phyloP scores from a whole-genome alignment of 2,329 filamentous ascomycete species.

The Fusarium irregulare region DNA sequence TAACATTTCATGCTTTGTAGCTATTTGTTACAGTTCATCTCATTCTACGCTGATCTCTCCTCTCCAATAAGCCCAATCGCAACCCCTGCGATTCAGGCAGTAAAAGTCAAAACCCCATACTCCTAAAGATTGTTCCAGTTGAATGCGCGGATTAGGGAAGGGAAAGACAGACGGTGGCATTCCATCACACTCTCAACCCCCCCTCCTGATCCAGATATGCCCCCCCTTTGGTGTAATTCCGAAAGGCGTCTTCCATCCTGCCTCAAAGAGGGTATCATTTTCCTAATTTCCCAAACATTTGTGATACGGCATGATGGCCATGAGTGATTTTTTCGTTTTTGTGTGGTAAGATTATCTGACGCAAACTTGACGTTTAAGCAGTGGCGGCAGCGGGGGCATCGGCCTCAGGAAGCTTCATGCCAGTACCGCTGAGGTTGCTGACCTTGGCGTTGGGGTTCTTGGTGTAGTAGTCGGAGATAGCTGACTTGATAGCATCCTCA shows the following conservation, averaged over 20 bases:
- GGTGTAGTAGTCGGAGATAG: slow-evolving; percentile 89
- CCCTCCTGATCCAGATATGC: slow-evolving; percentile 20
- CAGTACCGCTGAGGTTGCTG: slow-evolving; percentile 83
- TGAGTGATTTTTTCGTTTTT: slow-evolving; percentile 20
- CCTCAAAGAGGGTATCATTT: slow-evolving; percentile 45
- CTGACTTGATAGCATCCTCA: slow-evolving; percentile 91
- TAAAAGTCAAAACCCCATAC: slow-evolving; percentile 43
- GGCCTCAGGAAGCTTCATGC: slow-evolving; percentile 71
- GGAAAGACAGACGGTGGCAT: slow-evolving; percentile 13
- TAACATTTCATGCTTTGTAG: slow-evolving; percentile 30
- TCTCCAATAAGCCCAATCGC: slow-evolving; percentile 22
- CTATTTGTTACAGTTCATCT: slow-evolving; percentile 40
- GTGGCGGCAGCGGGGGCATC: slow-evolving; percentile 53
- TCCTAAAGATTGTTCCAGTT: slow-evolving; percentile 38
- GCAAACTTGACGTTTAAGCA: slow-evolving; percentile 34
- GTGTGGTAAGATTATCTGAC: slow-evolving; percentile 8
- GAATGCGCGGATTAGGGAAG: slow-evolving; percentile 27
- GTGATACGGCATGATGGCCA: slow-evolving; percentile 10
- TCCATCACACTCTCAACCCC: slow-evolving; percentile 25
- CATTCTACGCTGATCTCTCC: slow-evolving; percentile 11
- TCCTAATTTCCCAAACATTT: slow-evolving; percentile 37
- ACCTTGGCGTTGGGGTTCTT: slow-evolving; percentile 81
- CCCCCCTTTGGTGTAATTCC: slow-evolving; percentile 14
- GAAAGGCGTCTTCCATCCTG: slow-evolving; percentile 30
- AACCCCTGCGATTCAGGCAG: slow-evolving; percentile 24